These are phyloP conservation scores for Yueomyces sinensis DNA, from an alignment of 805 yeast species.

Conservation along the genomic window DNA sequence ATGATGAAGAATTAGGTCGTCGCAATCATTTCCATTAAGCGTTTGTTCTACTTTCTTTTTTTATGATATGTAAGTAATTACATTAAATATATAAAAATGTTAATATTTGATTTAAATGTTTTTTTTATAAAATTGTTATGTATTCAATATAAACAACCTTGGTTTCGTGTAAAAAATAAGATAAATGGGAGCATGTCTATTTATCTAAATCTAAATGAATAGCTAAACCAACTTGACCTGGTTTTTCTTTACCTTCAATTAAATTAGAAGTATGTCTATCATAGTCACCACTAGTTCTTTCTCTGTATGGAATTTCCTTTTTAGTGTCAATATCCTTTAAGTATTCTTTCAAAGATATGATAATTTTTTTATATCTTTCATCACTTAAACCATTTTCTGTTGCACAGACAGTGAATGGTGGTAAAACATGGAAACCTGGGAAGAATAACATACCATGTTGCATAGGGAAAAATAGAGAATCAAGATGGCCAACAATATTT, in stretches of 20 bases:
- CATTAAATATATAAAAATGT: too few relatives aligned
- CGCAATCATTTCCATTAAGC: too few relatives aligned
- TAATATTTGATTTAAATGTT: too few relatives aligned
- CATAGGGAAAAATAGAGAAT: slow-evolving; percentile 15
- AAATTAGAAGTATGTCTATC: slow-evolving; percentile 2
- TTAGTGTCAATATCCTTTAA: slow-evolving; percentile 3
- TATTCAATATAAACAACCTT: too few relatives aligned
- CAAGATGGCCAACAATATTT: slow-evolving; percentile 15
- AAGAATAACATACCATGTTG: slow-evolving; percentile 15
- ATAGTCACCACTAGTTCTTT: slow-evolving; percentile 9
- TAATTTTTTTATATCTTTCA: neutral
- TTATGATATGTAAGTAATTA: too few relatives aligned
- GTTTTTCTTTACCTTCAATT: slow-evolving; percentile 8
- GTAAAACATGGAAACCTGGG: slow-evolving; percentile 14
- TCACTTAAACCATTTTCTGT: slow-evolving; percentile 2
- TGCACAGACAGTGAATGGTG: slow-evolving; percentile 8
- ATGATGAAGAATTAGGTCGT: too few relatives aligned
- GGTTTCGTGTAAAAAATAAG: too few relatives aligned
- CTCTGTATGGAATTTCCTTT: slow-evolving; percentile 9
- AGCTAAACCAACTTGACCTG: slow-evolving; percentile 6
- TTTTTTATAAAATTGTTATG: too few relatives aligned
- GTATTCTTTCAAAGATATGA: slow-evolving; percentile 3
- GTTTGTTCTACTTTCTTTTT: too few relatives aligned
- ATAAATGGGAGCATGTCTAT: too few relatives aligned
- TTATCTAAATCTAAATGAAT: neutral